Evolutionary conservation across 1,284 basidiomycete genomes (phyloP).

Genomic region (Ustilago curta): DNA sequence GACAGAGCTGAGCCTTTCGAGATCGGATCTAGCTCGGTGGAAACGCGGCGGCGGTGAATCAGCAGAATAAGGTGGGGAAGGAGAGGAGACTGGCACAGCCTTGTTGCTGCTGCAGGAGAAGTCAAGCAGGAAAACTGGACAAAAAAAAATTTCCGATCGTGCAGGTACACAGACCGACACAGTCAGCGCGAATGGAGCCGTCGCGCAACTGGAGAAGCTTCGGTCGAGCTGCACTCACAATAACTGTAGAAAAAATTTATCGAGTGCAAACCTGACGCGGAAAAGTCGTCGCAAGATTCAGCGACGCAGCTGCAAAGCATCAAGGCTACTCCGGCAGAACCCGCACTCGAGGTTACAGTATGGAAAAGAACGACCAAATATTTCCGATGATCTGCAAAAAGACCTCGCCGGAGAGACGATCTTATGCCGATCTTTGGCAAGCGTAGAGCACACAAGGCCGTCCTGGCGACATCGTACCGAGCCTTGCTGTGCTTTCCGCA

Average conservation of each 20-base stretch:
- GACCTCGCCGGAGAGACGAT: no score
- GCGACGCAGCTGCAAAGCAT: neutral
- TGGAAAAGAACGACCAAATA: no score
- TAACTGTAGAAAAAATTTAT: neutral
- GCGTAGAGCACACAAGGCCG: no score
- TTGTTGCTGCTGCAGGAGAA: no score
- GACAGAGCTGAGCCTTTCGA: neutral
- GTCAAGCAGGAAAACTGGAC: neutral
- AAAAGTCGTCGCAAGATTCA: slow-evolving; percentile 1
- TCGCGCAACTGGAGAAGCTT: slow-evolving; percentile 1
- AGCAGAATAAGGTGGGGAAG: no score
- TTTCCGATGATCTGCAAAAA: no score
- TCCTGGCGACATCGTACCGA: no score
- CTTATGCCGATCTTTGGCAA: no score
- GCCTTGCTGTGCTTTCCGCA: no score
- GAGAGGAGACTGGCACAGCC: no score
- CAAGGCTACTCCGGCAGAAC: no score
- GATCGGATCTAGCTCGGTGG: slow-evolving; percentile 7
- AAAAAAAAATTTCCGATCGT: neutral
- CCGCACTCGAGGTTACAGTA: no score
- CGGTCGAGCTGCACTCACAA: slow-evolving; percentile 7
- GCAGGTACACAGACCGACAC: neutral
- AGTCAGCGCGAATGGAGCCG: neutral
- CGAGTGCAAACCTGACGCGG: neutral
- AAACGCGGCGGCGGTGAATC: neutral